Evolutionary conservation across 106 monocot species (phyloP), one percentile per base, ranked within the genome.

Genomic region (Dendrobium chrysotoxum): DNA sequence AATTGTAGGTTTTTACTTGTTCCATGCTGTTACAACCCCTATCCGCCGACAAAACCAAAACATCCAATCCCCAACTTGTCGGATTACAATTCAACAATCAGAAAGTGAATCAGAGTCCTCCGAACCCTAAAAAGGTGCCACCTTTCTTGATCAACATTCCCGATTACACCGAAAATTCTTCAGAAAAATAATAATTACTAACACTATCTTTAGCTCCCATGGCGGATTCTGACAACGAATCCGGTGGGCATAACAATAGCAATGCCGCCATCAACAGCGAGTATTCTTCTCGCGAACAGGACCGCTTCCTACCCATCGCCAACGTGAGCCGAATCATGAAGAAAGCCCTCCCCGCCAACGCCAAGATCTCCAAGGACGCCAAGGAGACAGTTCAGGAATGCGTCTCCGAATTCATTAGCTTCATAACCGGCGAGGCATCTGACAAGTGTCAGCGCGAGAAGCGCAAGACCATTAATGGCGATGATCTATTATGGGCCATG

Each of bases 401-500:
- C 81, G 87, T 87, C 4, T 87, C 87, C 1, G 87, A 87, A 84
- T 87, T 87, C 87, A 87, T 87, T 79, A 84, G 84, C 81, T 87
- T 87, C 84, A 79, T 87, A 81, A 87, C 87, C 50, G 87, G 87
- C 38, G 88, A 88, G 80, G 88, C 88, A 55, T 85, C 88, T 40
- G 88, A 88, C 67, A 88, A 88, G 88, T 88, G 88, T 82, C 88
- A 88, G 82, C 79, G 85, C 25, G 88, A 88, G 88, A 88, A 88
- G 85, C 79, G 88, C 26, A 88, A 88, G 85, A 88, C 88, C 82
- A 88, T 88, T 76, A 88, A 88, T 82, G 88, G 88, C 55, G 92
- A 93, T 67, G 92, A 93, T 76, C 88, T 93, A 41, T 80, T 93
- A 35, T 93, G 92, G 92, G 92, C 92, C 61, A 93, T 93, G 92